A percentile compares a stretch with the other conserved stretches of the same genome.
Evolutionary conservation across 352 stramenopile species (phyloP).

Genomic region (Globisporangium orthogonon): DNA sequence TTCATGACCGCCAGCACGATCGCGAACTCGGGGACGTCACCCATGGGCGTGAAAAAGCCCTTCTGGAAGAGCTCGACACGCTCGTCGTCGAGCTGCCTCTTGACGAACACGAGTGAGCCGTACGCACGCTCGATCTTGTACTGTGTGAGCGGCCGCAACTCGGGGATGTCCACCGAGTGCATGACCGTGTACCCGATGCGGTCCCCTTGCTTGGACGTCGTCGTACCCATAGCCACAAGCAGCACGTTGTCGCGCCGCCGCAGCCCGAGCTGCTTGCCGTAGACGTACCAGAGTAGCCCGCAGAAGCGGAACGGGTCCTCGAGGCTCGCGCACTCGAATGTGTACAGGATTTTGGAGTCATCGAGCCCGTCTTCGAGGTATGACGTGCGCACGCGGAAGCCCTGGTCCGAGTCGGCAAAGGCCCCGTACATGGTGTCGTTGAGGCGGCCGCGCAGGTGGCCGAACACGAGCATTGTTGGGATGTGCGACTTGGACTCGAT

Average conservation of each 20-base stretch:
- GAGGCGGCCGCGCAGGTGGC: constrained; percentile 6
- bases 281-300: constrained; percentile 10
- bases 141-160: constrained; percentile 12
- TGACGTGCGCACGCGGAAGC: constrained; percentile 9
- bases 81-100: constrained; percentile 27
- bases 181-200: constrained; percentile 32
- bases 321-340: constrained; percentile 7
- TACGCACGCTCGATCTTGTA: constrained; percentile 20
- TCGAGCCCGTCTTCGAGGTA: constrained; percentile 12
- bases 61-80: constrained; percentile 34
- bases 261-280: constrained; percentile 8
- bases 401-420: constrained; percentile 9
- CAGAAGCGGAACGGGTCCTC: constrained; percentile 19
- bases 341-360: constrained; percentile 13
- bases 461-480: constrained; percentile 12
- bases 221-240: constrained; percentile 25
- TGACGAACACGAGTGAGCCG: constrained; percentile 33
- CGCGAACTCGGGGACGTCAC: constrained; percentile 22
- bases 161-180: constrained; percentile 26
- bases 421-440: constrained; percentile 16
- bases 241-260: constrained; percentile 28
- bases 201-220: constrained; percentile 19
- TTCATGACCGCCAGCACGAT: constrained; percentile 12
- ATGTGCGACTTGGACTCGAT: constrained; percentile 10
- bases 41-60: constrained; percentile 30